phyloP scores from a whole-genome alignment of 768 basidiomycete genomes.

The Erythrobasidium yunnanense region DNA sequence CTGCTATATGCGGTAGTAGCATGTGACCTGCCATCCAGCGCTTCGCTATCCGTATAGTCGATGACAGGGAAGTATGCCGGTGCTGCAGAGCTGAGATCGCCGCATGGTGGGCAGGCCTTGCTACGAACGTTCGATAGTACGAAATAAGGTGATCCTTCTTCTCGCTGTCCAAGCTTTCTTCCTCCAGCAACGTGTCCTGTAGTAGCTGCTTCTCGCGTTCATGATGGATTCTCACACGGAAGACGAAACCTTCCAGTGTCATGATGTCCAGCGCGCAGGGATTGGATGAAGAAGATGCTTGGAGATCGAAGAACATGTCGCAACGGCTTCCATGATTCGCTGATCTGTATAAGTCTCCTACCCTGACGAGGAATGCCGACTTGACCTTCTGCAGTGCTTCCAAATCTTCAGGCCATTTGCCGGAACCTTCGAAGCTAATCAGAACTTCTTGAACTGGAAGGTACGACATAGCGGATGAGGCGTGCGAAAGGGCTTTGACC shows the following conservation, averaged over 20 bases:
- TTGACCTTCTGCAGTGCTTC: slow-evolving; percentile 87
- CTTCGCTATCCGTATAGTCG: slow-evolving; percentile 77
- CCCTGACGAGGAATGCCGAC: slow-evolving; percentile 74
- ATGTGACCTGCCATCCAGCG: slow-evolving; percentile 86
- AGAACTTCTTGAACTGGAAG: slow-evolving; percentile 61
- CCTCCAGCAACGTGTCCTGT: slow-evolving; percentile 48
- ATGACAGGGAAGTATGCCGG: slow-evolving; percentile 63
- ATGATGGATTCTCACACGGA: slow-evolving; percentile 71
- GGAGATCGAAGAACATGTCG: slow-evolving; percentile 48
- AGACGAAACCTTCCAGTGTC: slow-evolving; percentile 74
- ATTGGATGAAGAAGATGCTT: slow-evolving; percentile 56
- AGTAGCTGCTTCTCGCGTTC: slow-evolving; percentile 72
- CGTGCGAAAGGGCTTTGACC: slow-evolving; percentile 24
- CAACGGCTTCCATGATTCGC: slow-evolving; percentile 47
- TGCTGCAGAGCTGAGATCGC: slow-evolving; percentile 70
- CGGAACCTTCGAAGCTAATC: slow-evolving; percentile 82
- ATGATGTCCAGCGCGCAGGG: slow-evolving; percentile 63
- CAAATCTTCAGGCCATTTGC: slow-evolving; percentile 89
- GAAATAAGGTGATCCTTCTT: slow-evolving; percentile 48
- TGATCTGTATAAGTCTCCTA: slow-evolving; percentile 57
- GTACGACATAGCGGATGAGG: slow-evolving; percentile 51
- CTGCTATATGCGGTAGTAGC: slow-evolving; percentile 58
- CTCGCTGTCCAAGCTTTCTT: slow-evolving; percentile 8
- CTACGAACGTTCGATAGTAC: slow-evolving; percentile 62
- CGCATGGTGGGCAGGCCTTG: slow-evolving; percentile 72